Conservation (phyloP, 2,329 filamentous ascomycete genomes). For the Curvularia lunata region DNA sequence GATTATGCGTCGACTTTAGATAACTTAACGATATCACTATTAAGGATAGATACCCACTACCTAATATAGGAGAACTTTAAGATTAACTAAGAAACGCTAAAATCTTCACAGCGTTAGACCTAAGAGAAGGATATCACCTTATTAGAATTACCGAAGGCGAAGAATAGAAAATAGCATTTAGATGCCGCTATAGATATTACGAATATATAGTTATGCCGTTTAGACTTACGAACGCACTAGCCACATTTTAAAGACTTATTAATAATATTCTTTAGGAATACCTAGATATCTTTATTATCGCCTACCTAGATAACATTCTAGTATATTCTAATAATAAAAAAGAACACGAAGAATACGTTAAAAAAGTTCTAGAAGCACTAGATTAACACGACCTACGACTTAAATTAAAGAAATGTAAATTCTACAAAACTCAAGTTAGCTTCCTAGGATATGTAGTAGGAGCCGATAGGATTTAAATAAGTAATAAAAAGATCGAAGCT, state of each 20-base stretch:
- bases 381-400: background rate
- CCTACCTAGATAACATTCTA: no score
- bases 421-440: slow-evolving; percentile 10
- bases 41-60: no score
- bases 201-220: background rate
- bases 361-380: background rate
- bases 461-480: slow-evolving; percentile 3
- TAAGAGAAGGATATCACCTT: no score
- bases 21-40: no score
- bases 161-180: no score
- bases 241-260: background rate
- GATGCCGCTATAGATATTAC: slow-evolving; percentile 13
- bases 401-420: background rate
- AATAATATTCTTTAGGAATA: no score
- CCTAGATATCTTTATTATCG: no score
- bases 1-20: slow-evolving; percentile 9
- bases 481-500: slow-evolving; percentile 15
- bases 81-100: no score
- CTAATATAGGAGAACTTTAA: no score
- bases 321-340: no score
- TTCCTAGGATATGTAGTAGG: slow-evolving; percentile 7
- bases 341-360: background rate
- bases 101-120: no score
- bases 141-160: no score
- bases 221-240: background rate